Evolutionary conservation across 441 rosid species (phyloP).

Genomic region (Brassica balearica): DNA sequence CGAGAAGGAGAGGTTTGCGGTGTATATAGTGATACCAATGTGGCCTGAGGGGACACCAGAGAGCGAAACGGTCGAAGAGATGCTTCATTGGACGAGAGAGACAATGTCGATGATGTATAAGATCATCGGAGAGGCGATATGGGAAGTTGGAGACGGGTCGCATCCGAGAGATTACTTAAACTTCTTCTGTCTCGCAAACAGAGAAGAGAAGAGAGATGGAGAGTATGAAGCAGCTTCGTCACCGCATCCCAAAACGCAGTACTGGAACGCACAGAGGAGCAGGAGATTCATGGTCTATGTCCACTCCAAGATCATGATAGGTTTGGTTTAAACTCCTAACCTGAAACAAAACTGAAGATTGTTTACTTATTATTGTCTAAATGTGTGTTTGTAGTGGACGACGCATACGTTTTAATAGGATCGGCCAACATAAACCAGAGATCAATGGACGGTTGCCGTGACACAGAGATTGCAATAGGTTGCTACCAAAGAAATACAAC

Average conservation of each 20-base stretch:
- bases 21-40: conserved; percentile 87
- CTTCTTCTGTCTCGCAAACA: conserved; percentile 87
- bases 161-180: conserved; percentile 86
- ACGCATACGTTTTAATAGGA: conserved; percentile 68
- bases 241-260: conserved; percentile 64
- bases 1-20: conserved; percentile 71
- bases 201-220: conserved; percentile 64
- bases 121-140: conserved; percentile 70
- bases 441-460: conserved; percentile 87
- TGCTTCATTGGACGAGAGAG: conserved; percentile 86
- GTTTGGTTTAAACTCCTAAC: conserved; percentile 45
- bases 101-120: conserved; percentile 86
- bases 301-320: conserved; percentile 97
- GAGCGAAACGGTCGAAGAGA: conserved; percentile 82
- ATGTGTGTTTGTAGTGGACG: conserved; percentile 64
- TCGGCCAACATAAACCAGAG: conserved; percentile 89
- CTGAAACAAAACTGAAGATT: conserved; percentile 15
- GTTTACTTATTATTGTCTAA: neutral
- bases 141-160: conserved; percentile 49
- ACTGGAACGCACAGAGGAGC: conserved; percentile 80
- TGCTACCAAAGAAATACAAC: conserved; percentile 55
- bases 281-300: conserved; percentile 94
- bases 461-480: conserved; percentile 69
- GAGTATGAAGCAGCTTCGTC: conserved; percentile 62
- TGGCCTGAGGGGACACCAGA: conserved; percentile 95